Percentiles rank a stretch among this genome's conserved stretches.
Conservation (phyloP, 2,329 filamentous ascomycete species). For the Verticillium longisporum region DNA sequence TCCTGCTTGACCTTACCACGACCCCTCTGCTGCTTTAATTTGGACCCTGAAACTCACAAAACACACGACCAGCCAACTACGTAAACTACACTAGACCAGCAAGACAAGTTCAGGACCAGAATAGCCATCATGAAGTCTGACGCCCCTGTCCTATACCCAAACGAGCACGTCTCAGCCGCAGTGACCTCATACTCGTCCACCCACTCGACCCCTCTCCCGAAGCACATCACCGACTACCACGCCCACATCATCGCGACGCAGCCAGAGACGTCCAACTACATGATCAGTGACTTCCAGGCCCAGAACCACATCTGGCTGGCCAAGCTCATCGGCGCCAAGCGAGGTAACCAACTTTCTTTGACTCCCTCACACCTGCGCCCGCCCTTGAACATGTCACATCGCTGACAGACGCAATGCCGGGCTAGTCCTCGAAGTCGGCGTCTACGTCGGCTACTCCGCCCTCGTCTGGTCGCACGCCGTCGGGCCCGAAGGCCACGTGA, state of each 20-base stretch:
- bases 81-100: too few relatives aligned
- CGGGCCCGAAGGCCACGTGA: constrained; percentile 32
- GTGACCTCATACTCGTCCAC: constrained; percentile 35
- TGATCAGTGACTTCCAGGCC: constrained; percentile 35
- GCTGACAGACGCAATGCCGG: background rate
- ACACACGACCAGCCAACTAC: too few relatives aligned
- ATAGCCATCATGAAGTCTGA: constrained; percentile 28
- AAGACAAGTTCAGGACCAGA: background rate
- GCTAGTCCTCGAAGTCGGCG: constrained; percentile 40
- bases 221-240: constrained; percentile 34
- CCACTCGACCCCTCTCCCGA: constrained; percentile 34
- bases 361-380: background rate
- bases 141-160: constrained; percentile 32
- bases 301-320: constrained; percentile 34
- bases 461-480: constrained; percentile 40
- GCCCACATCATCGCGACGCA: constrained; percentile 16
- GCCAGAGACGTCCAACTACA: constrained; percentile 21
- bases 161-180: constrained; percentile 28
- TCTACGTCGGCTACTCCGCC: constrained; percentile 42
- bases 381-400: background rate
- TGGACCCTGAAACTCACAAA: too few relatives aligned
- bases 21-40: too few relatives aligned
- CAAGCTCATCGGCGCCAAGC: constrained; percentile 30
- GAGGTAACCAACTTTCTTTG: constrained; percentile 16
- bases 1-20: background rate